A percentile compares a stretch with the other conserved stretches of the same genome.
These are phyloP conservation scores for Umbelopsis sp. DNA, from an alignment of 192 early-diverging fungal genomes.

Conservation along the genomic window DNA sequence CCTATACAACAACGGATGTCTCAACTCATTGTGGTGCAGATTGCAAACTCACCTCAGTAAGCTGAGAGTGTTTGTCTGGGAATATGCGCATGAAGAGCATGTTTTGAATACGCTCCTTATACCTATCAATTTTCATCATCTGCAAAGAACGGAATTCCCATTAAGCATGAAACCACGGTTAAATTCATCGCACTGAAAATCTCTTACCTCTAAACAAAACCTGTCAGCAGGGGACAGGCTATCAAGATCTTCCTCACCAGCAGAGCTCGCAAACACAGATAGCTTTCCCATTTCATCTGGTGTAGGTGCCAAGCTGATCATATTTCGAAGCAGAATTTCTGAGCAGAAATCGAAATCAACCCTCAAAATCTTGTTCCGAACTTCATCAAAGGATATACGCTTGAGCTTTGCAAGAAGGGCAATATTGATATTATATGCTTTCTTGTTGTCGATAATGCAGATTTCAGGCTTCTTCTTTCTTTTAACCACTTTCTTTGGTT, in stretches of 20 bases:
- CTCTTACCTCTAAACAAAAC: conserved; percentile 66
- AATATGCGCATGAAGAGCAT: conserved; percentile 70
- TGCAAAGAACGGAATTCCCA: neutral
- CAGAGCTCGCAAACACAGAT: conserved; percentile 67
- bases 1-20: neutral
- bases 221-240: conserved; percentile 67
- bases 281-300: conserved; percentile 77
- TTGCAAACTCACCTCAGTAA: conserved; percentile 50
- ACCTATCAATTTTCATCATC: conserved; percentile 78
- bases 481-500: conserved; percentile 38
- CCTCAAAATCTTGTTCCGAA: conserved; percentile 61
- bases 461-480: conserved; percentile 62
- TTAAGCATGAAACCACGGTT: neutral
- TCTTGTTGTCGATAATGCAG: conserved; percentile 70
- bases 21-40: neutral
- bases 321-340: conserved; percentile 64
- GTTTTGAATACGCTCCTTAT: conserved; percentile 71
- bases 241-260: conserved; percentile 59
- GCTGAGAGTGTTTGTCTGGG: conserved; percentile 61
- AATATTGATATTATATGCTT: conserved; percentile 64
- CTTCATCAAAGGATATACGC: conserved; percentile 66
- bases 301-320: conserved; percentile 71
- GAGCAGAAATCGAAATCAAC: conserved; percentile 67
- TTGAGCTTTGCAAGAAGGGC: conserved; percentile 55
- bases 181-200: neutral